Evolutionary conservation across 176 grass and related monocot species (phyloP).

Genomic region (Cymbopogon citratus): DNA sequence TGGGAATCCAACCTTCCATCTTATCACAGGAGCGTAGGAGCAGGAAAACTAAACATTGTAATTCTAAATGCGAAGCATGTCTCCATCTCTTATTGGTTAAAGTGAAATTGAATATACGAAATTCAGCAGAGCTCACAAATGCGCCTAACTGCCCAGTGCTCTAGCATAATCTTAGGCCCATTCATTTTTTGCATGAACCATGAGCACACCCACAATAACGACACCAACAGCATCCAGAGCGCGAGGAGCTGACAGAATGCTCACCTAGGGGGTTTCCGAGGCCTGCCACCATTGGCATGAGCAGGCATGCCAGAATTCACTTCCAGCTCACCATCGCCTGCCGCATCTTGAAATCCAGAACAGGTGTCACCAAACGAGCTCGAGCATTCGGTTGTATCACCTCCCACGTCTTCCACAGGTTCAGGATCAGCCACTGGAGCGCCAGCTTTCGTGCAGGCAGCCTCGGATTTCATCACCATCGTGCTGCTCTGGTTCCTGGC

Average conservation of each 20-base stretch:
- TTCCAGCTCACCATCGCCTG: conserved; percentile 40
- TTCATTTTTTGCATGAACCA: no score
- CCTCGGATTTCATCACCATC: neutral
- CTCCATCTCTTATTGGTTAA: no score
- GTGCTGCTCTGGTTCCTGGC: neutral
- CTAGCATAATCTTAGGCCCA: no score
- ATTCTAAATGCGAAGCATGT: no score
- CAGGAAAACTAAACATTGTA: no score
- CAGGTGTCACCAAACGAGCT: conserved; percentile 74
- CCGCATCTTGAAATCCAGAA: conserved; percentile 44
- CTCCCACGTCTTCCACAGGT: conserved; percentile 6
- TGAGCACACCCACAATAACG: neutral
- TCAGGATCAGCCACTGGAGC: neutral
- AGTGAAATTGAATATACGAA: no score
- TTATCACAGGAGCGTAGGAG: no score
- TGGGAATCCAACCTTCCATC: no score
- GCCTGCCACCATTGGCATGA: conserved; percentile 5
- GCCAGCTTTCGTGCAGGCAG: neutral
- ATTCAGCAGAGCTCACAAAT: no score
- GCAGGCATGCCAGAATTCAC: conserved; percentile 51
- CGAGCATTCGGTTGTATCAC: conserved; percentile 60
- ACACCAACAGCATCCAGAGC: neutral
- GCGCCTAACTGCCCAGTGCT: no score
- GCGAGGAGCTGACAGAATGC: neutral
- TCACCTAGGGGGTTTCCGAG: conserved; percentile 45